Base-by-base conservation (phyloP, 2,329 filamentous ascomycete genomes). In the Trichophyton verrucosum region DNA sequence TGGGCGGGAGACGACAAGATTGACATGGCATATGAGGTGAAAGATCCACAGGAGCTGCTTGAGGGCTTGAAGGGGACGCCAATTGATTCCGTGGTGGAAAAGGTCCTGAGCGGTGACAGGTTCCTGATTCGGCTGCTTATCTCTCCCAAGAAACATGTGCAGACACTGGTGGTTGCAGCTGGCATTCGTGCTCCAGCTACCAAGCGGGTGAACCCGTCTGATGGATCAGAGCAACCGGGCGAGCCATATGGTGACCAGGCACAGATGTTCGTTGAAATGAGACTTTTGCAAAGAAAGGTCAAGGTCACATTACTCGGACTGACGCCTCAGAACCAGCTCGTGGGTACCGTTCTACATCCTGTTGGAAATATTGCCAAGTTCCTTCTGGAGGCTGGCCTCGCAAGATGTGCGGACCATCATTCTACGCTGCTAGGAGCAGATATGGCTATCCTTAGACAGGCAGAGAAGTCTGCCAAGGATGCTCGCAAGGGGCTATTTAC, bases 321-420 rank as follows among this genome's bases (percentile, higher is more conserved):
- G 40, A 96, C 89, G 64, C 89, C 90, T 0, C 92, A 96, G 74
- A 89, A 89, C 62, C 89, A 96, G 70, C 82, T 99, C n/a, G 85
- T 99, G 60, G 94, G 88, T 61, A 85, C 85, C 57, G 81, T 99
- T 49, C 81, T 91, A 65, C 94, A 99, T 76, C 91, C 91, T 30
- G 84, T 86, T 63, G 94, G 94, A 64, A 96, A 91, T 75, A 95
- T 99, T 72, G 90, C 91, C 64, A 89, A 89, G 66, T 95, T 95
- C 74, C 75, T 99, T 49, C 84, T 99, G 51, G 85, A 92, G 68
- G 89, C 91, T 59, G 94, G 94, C 68, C 80, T 97, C 61, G 94
- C 92, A 46, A 84, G 90, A 69, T 97, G 92, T 78, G 91, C 91
- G 65, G 94, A 99, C 74, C 91, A 94, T 75, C 94, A 99, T 77